A percentile compares a stretch with the other conserved stretches of the same genome.
phyloP scores from a whole-genome alignment of 495 filamentous ascomycete genomes.

The Rhizodiscina lignyota region DNA sequence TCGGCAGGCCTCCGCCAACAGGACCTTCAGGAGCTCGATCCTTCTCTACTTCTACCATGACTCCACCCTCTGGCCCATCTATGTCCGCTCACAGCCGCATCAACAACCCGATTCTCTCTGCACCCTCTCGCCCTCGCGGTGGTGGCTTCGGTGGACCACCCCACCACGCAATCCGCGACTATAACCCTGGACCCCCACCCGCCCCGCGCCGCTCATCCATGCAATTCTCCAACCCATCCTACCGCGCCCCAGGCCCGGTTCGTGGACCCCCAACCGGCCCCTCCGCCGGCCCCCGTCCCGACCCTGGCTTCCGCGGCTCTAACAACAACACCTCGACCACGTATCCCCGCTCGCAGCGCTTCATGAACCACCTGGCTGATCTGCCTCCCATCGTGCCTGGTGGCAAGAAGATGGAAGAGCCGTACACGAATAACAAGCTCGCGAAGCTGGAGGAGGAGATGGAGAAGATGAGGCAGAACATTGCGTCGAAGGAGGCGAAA shows the following conservation, averaged over 20 bases:
- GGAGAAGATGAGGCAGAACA: slow-evolving; percentile 34
- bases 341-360: slow-evolving; percentile 34
- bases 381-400: slow-evolving; percentile 34
- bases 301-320: slow-evolving; percentile 25
- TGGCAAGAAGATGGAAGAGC: slow-evolving; percentile 33
- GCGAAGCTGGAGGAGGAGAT: slow-evolving; percentile 34
- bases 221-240: slow-evolving; percentile 11
- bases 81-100: slow-evolving; percentile 31
- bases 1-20: slow-evolving; percentile 10
- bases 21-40: slow-evolving; percentile 17
- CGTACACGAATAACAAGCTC: slow-evolving; percentile 14
- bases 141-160: slow-evolving; percentile 20
- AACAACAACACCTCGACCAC: slow-evolving; percentile 30
- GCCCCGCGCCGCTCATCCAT: slow-evolving; percentile 13
- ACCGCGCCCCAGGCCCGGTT: slow-evolving; percentile 9
- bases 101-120: slow-evolving; percentile 35
- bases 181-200: slow-evolving; percentile 13
- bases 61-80: slow-evolving; percentile 30
- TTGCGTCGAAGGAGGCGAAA: slow-evolving; percentile 35
- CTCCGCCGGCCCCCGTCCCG: slow-evolving; percentile 10
- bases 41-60: slow-evolving; percentile 19
- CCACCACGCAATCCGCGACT: slow-evolving; percentile 3
- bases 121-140: slow-evolving; percentile 43
- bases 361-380: slow-evolving; percentile 30
- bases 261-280: slow-evolving; percentile 21